Evolutionary conservation across 2,329 filamentous ascomycete genomes (phyloP), one percentile per base, ranked within the genome.

Genomic region (Sclerotinia minor): DNA sequence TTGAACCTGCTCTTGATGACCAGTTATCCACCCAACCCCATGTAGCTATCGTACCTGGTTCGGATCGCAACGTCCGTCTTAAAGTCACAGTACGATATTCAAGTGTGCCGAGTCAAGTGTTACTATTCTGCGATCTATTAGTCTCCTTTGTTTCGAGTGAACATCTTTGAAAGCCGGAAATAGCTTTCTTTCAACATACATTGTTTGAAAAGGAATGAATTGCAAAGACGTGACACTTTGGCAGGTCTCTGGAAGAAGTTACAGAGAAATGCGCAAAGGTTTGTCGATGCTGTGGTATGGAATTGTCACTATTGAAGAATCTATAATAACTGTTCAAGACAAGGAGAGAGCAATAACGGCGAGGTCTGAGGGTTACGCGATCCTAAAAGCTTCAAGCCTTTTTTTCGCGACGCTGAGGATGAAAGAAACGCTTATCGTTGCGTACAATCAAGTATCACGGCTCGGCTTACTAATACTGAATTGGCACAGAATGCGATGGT

Each of bases 221-320:
- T 41, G 73, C 75, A 77, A 75, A 69, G 73, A 76, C 74, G 61
- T 55, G 69, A 75, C 71, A 65, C 75, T 75, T 72, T 73, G 75
- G 74, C 71, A 73, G 71, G 72, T 67, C 75, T 73, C 76, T 76
- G 73, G 69, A 68, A 66, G 49, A 63, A 17, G 69, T 73, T 69
- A 72, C 72, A 76, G 75, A 75, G 74, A 70, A 72, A 72, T 71
- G 72, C 75, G 61, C 74, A 75, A 74, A 76, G 74, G 70, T 70
- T 67, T 74, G 65, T 72, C 73, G 69, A 75, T 75, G 76, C 73
- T 68, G 49, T 54, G n/a, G n/a, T 26, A 26, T 29, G 41, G 21
- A 63, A 67, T 52, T 32, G 35, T 67, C 8, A 52, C 60, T 50
- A 63, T 66, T 44, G 58, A 26, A 45, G 47, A 35, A 53, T 50